Percentiles rank a stretch among this genome's conserved stretches.
Conservation (phyloP, 2,329 filamentous ascomycete species). For the Fusarium nelsonii region DNA sequence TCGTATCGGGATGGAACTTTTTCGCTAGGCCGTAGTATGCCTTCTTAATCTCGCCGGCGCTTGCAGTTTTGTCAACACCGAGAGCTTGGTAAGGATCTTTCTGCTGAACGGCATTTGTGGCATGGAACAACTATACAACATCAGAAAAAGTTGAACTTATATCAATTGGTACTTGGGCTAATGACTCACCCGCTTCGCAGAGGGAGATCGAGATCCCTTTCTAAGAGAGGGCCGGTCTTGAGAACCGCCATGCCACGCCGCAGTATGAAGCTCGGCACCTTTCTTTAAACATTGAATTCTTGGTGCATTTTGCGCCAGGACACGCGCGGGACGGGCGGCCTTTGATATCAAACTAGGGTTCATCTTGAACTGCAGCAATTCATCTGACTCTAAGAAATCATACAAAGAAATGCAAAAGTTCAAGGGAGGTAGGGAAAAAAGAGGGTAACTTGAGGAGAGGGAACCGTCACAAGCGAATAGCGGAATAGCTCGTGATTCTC, state of each 20-base stretch:
- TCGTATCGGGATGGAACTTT: constrained; percentile 97
- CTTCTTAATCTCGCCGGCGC: constrained; percentile 92
- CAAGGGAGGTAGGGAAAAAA: constrained; percentile 6
- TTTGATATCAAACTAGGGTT: constrained; percentile 63
- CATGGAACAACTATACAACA: constrained; percentile 67
- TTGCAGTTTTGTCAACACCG: constrained; percentile 85
- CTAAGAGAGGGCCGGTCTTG: constrained; percentile 37
- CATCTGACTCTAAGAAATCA: constrained; percentile 45
- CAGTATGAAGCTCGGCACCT: constrained; percentile 53
- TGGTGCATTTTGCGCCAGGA: constrained; percentile 59
- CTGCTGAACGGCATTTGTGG: constrained; percentile 65
- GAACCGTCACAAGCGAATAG: constrained; percentile 28
- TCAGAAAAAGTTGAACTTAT: constrained; percentile 34
- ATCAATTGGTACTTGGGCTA: constrained; percentile 9
- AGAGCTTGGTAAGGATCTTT: constrained; percentile 90
- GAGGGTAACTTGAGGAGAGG: constrained; percentile 27
- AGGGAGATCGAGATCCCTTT: constrained; percentile 33
- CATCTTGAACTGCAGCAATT: constrained; percentile 55
- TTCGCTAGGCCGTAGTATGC: constrained; percentile 98
- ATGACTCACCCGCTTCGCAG: constrained; percentile 49
- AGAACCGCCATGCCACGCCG: constrained; percentile 41
- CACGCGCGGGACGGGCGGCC: constrained; percentile 60
- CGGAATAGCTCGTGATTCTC: constrained; percentile 32
- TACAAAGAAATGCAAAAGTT: constrained; percentile 29
- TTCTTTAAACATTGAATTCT: constrained; percentile 58